Evolutionary conservation across 129 eudicot species (phyloP), one percentile per base, ranked within the genome.

Genomic region (Centrapalus pauciflorus): DNA sequence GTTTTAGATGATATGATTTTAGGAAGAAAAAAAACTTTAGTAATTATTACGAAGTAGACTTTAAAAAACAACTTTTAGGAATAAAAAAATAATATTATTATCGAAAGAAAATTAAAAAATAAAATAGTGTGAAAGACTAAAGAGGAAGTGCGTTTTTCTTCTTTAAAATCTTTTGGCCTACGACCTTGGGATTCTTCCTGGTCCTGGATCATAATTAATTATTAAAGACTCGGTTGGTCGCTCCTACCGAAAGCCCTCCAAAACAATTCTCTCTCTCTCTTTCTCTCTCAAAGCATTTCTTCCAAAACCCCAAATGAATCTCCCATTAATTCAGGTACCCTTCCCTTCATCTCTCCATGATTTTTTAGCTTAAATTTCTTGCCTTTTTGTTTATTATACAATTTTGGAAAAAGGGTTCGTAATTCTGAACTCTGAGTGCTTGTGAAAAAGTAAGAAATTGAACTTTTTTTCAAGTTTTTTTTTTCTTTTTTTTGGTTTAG

Each of bases 271-370:
- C 32, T 35, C 20, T 61, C 49, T 34, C 32, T 21, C 27, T 17
- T 7, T 14, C n/a, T 7, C 30, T 21, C 27, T 23, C 62, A 54
- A 13, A 66, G n/a, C n/a, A n/a, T n/a, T n/a, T n/a, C 57, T 64
- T 64, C n/a, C n/a, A n/a, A n/a, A 58, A 9, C 6, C 7, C 27
- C 57, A 50, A 51, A 34, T 51, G 49, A 34, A 67, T 11, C 69
- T 21, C n/a, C 52, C 63, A 67, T 67, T 24, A 1, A 32, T 43
- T 30, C 59, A 71, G 76, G 76, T 71, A 71, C 37, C n/a, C 64
- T 14, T 52, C n/a, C 64, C 25, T 52, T 54, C 63, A 21, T 14
- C 50, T 29, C 43, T 32, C 16, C n/a, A 7, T 30, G 1, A 32
- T 13, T 60, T 48, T 23, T 23, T 51, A 14, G 17, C 60, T 49